Percentiles rank a stretch among this genome's conserved stretches.
These are phyloP conservation scores for Chondrus crispus DNA, from an alignment of 23 red algal genomes.

Conservation along the genomic window DNA sequence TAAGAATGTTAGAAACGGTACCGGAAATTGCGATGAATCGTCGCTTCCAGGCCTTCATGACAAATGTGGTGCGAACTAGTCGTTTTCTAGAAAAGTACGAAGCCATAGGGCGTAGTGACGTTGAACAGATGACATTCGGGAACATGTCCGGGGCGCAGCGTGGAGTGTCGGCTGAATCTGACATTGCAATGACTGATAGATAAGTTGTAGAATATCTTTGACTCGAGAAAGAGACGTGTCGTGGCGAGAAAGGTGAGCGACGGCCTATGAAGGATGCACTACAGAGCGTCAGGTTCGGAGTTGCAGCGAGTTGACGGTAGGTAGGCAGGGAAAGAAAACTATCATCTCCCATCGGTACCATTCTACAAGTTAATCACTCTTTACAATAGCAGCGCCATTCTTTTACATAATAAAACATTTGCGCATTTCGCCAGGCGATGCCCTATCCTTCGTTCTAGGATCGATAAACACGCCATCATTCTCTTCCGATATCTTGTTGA, in stretches of 20 bases:
- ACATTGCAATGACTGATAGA: not conserved
- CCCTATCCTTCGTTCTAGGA: slow-evolving; percentile 42
- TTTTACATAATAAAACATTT: slow-evolving; percentile 63
- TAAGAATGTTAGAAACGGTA: slow-evolving; percentile 50
- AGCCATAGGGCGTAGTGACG: slow-evolving; percentile 33
- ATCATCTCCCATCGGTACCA: not conserved
- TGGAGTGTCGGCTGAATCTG: not conserved
- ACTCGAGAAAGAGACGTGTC: too few relatives aligned
- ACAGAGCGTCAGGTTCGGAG: not conserved
- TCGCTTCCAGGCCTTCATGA: slow-evolving; percentile 52
- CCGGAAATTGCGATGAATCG: slow-evolving; percentile 20
- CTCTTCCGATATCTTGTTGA: slow-evolving; percentile 63
- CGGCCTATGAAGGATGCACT: too few relatives aligned
- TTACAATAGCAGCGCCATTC: not conserved
- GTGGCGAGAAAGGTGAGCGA: too few relatives aligned
- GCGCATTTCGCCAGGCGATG: slow-evolving; percentile 23
- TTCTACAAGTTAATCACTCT: not conserved
- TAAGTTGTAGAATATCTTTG: too few relatives aligned
- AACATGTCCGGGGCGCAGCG: not conserved
- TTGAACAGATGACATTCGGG: slow-evolving; percentile 49
- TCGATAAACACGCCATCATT: slow-evolving; percentile 58
- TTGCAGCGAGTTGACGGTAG: not conserved
- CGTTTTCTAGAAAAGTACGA: slow-evolving; percentile 57
- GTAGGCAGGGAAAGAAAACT: not conserved
- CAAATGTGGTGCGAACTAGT: slow-evolving; percentile 18